These are phyloP conservation scores for Fonsecaea pedrosoi DNA, from an alignment of 2,329 filamentous ascomycete species.

Conservation along the genomic window DNA sequence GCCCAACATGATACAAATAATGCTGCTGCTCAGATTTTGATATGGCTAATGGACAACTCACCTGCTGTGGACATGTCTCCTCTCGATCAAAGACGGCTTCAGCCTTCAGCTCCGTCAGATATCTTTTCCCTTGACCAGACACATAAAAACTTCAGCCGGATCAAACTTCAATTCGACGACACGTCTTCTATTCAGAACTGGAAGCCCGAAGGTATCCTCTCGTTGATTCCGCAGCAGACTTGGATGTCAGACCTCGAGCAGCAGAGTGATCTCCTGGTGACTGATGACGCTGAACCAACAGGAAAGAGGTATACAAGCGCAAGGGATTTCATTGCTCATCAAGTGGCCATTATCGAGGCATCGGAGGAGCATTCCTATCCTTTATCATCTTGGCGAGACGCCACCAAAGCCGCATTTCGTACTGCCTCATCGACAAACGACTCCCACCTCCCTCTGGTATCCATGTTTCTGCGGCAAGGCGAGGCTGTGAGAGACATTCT, in stretches of 20 bases:
- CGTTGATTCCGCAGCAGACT: background rate
- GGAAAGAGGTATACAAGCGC: background rate
- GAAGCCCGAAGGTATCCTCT: background rate
- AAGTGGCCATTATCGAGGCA: slow-evolving; percentile 8
- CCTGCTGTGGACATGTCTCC: background rate
- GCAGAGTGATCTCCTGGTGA: background rate
- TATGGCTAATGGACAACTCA: slow-evolving; percentile 4
- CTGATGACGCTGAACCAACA: background rate
- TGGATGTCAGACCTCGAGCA: background rate
- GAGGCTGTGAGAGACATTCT: background rate
- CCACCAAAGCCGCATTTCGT: background rate
- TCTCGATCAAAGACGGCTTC: background rate
- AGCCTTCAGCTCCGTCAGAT: background rate
- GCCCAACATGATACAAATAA: background rate
- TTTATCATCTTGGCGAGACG: background rate
- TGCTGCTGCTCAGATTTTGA: background rate
- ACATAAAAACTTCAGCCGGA: background rate
- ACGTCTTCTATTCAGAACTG: background rate
- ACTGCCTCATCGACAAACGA: background rate
- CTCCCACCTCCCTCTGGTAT: background rate
- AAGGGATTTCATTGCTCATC: background rate
- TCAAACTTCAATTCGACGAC: slow-evolving; percentile 10
- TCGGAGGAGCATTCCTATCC: background rate
- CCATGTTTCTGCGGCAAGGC: background rate
- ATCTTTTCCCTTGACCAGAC: background rate